Evolutionary conservation across 805 yeast genomes (phyloP).

Genomic region (Pichia scutulata): DNA sequence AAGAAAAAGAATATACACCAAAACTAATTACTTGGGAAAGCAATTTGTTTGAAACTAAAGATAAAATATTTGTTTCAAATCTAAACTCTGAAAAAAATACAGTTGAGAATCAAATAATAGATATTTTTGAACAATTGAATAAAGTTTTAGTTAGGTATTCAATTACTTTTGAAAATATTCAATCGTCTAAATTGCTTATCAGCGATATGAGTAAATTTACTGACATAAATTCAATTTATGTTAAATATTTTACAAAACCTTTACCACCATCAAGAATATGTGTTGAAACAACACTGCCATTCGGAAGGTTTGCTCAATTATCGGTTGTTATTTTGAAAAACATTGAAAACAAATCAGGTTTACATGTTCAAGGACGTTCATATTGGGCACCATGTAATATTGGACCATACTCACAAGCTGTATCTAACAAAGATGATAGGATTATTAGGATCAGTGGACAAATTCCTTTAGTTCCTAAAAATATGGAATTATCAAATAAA

Average conservation of each 20-base stretch:
- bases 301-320: constrained; percentile 37
- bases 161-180: constrained; percentile 39
- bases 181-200: constrained; percentile 54
- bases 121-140: constrained; percentile 41
- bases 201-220: constrained; percentile 59
- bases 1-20: too few relatives aligned
- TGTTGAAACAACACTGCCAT: constrained; percentile 50
- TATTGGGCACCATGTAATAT: constrained; percentile 99
- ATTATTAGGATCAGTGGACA: constrained; percentile 77
- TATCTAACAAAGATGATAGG: constrained; percentile 40
- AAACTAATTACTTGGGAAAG: constrained; percentile 1
- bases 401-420: constrained; percentile 93
- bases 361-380: constrained; percentile 88
- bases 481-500: constrained; percentile 44
- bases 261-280: constrained; percentile 89
- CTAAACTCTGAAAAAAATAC: constrained; percentile 26
- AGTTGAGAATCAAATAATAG: constrained; percentile 38
- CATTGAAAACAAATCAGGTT: constrained; percentile 44
- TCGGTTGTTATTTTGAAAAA: constrained; percentile 48
- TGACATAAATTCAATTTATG: constrained; percentile 55
- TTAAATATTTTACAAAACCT: constrained; percentile 43
- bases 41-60: constrained; percentile 19
- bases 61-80: constrained; percentile 38
- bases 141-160: constrained; percentile 25
- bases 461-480: constrained; percentile 71